Evolutionary conservation across 2,329 filamentous ascomycete species (phyloP), one percentile per base, ranked within the genome.

Genomic region (Penicillium sp.): DNA sequence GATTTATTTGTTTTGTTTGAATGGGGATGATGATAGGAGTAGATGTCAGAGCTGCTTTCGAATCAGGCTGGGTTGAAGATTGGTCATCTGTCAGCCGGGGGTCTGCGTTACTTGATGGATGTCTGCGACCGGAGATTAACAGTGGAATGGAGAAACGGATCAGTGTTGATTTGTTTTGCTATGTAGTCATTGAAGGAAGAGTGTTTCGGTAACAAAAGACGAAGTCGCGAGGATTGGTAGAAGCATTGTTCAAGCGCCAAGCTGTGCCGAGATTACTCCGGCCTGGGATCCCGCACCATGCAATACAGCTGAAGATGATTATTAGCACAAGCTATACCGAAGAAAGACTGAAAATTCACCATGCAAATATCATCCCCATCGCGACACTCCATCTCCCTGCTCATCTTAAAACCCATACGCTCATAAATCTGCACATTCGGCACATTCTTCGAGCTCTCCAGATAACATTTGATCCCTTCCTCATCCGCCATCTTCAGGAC

Each of bases 361-460:
- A 78, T 79, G 52, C 82, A 83, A 12, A 72, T 71, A 43, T 80
- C 81, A 2, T 81, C 82, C 3, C 80, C 78, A 65, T 88, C 86
- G 57, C 84, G 78, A 68, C 86, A 89, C 54, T 82, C 76, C 79
- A 90, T 85, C 63, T 85, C 81, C 68, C 79, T 85, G 15, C 76
- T 80, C 60, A 88, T 77, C 61, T 77, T 73, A 68, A 90, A 90
- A 3, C 86, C 87, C 77, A 89, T 82, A 46, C 79, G 78, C 63
- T 85, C 81, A 67, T 90, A 90, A 29, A 90, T 89, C 49, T 81
- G 77, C 66, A 88, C 83, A 65, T 90, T 90, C 0, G 87, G 87
- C 53, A 81, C 79, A 47, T 81, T 80, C 52, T 84, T 81, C 62
- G 83, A 87, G 33, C 85, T 88, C 69, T 90, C 87, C 51, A 90